Evolutionary conservation across 2,329 filamentous ascomycete genomes (phyloP), one percentile per base, ranked within the genome.

Genomic region (Colletotrichum tofieldiae): DNA sequence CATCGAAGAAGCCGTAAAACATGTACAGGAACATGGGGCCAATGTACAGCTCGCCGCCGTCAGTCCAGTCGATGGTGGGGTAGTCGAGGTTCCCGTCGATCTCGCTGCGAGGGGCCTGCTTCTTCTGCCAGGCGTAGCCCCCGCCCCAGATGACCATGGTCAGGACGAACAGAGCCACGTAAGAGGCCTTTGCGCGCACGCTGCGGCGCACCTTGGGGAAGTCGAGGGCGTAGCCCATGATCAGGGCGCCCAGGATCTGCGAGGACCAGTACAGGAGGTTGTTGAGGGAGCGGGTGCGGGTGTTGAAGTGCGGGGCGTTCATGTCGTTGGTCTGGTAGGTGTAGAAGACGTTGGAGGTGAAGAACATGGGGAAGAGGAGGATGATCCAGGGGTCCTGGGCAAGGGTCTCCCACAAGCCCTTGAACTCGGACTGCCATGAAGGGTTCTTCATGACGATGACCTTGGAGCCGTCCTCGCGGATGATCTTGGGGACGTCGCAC

Each of bases 361-460:
- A 89, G 84, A 95, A 95, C 91, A 95, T 93, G 77, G 93, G 93
- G 84, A 95, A 96, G 37, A 96, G 87, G 23, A 92, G 82, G 67
- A 95, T 74, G 77, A 96, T 92, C 83, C 92, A 95, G 7, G 90
- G 90, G 76, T 96, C 93, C 41, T 86, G 86, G 62, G 84, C 83
- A 68, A 97, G 83, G 0, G 93, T 94, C 81, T 96, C 88, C 81
- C 87, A 92, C 2, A 98, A 89, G 67, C 95, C 95, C 23, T 88
- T 75, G 73, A 97, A 82, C 83, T 98, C 95, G 3, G 93, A 92
- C 78, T 90, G 90, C 93, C 93, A 97, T 63, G 93, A 93, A 4
- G 95, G 95, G 82, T 97, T 93, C 86, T 96, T 96, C 93, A 96
- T 97, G 74, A 95, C 83, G 74, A 97, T 94, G 79, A 97, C 91